phyloP scores from a whole-genome alignment of 768 basidiomycete genomes.

The Tylopilus balloui region DNA sequence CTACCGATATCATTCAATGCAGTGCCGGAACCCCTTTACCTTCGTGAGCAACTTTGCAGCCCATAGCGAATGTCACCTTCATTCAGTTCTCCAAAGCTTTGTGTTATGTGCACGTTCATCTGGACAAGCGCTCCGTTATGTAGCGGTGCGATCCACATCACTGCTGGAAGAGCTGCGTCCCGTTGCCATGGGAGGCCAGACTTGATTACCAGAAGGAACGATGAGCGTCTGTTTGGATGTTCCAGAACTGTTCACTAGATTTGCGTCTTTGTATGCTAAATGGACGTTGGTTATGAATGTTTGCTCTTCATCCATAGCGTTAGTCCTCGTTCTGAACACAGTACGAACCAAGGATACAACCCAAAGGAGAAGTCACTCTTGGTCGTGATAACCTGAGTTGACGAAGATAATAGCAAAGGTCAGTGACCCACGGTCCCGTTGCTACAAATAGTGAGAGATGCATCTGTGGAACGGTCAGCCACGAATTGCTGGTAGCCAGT shows the following conservation, averaged over 20 bases:
- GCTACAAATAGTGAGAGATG: not conserved
- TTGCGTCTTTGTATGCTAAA: conserved; percentile 27
- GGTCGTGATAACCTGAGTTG: not conserved
- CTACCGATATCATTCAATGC: too few species aligned
- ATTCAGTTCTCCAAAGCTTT: too few species aligned
- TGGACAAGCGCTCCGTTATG: too few species aligned
- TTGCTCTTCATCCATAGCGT: conserved; percentile 2
- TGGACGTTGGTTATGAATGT: conserved; percentile 27
- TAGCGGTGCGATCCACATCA: not conserved
- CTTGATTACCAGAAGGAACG: conserved; percentile 10
- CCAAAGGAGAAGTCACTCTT: too few species aligned
- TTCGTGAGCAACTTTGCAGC: too few species aligned
- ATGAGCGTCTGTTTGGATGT: conserved; percentile 29
- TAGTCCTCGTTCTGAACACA: not conserved
- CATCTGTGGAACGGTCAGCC: too few species aligned
- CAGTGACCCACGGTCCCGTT: not conserved
- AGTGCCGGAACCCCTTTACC: too few species aligned
- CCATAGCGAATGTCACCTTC: too few species aligned
- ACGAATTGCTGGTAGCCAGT: too few species aligned
- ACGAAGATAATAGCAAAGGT: not conserved
- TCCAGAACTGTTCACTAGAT: conserved; percentile 29
- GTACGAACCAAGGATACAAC: not conserved
- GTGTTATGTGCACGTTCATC: too few species aligned
- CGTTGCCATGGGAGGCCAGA: too few species aligned
- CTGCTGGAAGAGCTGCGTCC: not conserved